These are phyloP conservation scores for Sambucus nigra DNA, from an alignment of 129 eudicot genomes.

Conservation along the genomic window DNA sequence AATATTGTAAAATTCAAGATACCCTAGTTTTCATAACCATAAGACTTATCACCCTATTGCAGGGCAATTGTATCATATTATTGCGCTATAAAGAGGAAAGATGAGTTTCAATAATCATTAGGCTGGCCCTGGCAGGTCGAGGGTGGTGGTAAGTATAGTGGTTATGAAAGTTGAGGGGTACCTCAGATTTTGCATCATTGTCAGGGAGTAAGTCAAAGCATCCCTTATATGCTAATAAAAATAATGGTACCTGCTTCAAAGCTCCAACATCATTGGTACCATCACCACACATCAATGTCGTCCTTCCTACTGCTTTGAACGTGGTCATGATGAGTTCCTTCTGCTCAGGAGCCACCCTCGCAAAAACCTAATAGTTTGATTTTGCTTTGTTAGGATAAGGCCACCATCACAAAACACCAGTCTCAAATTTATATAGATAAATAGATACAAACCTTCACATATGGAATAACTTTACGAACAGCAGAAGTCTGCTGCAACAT, in stretches of 20 bases:
- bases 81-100: too few species aligned
- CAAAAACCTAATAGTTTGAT: constrained; percentile 55
- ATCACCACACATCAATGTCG: constrained; percentile 92
- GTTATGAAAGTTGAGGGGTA: too few species aligned
- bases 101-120: too few species aligned
- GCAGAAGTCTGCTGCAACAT: constrained; percentile 83
- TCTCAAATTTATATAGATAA: background rate
- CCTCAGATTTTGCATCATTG: too few species aligned
- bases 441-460: constrained; percentile 49
- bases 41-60: too few species aligned
- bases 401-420: background rate
- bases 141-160: too few species aligned
- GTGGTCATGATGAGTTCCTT: constrained; percentile 92
- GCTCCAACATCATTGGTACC: constrained; percentile 98
- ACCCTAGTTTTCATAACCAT: too few species aligned
- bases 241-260: constrained; percentile 84
- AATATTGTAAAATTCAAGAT: too few species aligned
- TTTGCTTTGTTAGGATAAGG: constrained; percentile 3
- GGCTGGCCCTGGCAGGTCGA: too few species aligned
- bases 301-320: constrained; percentile 74
- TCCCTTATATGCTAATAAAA: too few species aligned
- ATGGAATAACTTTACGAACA: constrained; percentile 73
- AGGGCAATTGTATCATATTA: too few species aligned
- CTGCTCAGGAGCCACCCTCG: constrained; percentile 97
- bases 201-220: too few species aligned